phyloP scores from a whole-genome alignment of 1,284 basidiomycete species.

The Flammula alnicola region DNA sequence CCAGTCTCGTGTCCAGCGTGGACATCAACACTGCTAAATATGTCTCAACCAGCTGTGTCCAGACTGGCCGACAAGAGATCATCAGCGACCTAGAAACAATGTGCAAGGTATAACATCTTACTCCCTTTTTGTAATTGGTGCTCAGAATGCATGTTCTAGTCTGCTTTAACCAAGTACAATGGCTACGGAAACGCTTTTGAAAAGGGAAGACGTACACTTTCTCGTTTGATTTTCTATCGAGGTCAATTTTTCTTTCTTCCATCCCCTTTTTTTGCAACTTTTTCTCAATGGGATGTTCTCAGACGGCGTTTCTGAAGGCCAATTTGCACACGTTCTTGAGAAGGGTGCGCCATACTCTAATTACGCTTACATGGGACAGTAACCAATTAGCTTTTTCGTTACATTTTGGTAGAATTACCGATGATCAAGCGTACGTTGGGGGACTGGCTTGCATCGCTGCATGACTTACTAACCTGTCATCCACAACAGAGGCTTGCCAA shows the following conservation, averaged over 20 bases:
- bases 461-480: background rate
- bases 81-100: constrained; percentile 67
- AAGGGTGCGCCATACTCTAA: constrained; percentile 39
- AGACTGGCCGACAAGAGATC: constrained; percentile 67
- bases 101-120: constrained; percentile 33
- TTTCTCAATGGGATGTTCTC: constrained; percentile 14
- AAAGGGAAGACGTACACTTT: constrained; percentile 46
- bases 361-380: constrained; percentile 18
- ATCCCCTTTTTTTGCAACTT: background rate
- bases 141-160: constrained; percentile 10
- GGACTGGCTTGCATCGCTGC: constrained; percentile 1
- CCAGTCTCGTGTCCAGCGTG: constrained; percentile 71
- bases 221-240: constrained; percentile 70
- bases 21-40: constrained; percentile 59
- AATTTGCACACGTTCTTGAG: constrained; percentile 67
- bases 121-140: background rate
- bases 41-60: constrained; percentile 58
- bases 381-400: background rate
- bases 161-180: constrained; percentile 51
- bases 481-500: constrained; percentile 52
- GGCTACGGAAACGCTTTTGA: constrained; percentile 52
- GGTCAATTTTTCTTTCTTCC: constrained; percentile 37
- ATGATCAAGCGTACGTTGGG: constrained; percentile 51
- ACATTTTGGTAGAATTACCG: constrained; percentile 55
- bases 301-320: constrained; percentile 81